These are phyloP conservation scores for Oropetium thomaeum DNA, from an alignment of 176 grass and related monocot genomes.

Conservation along the genomic window DNA sequence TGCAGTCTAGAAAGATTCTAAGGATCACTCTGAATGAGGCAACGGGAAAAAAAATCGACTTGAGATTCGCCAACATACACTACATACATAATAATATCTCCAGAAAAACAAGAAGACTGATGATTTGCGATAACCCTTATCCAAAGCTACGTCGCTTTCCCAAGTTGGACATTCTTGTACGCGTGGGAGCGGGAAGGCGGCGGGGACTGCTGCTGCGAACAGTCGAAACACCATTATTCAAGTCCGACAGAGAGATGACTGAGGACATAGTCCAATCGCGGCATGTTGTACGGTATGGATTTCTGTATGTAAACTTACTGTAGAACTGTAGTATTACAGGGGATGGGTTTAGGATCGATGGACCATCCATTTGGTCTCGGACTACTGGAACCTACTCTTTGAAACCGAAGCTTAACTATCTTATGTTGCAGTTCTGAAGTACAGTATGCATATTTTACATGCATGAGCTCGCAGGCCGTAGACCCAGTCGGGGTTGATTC, in stretches of 20 bases:
- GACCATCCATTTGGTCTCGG: too few species aligned
- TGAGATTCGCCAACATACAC: not conserved
- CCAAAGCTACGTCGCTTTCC: slow-evolving; percentile 27
- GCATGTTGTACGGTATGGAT: not conserved
- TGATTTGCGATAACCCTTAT: slow-evolving; percentile 39
- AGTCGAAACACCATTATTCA: not conserved
- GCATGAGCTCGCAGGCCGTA: not conserved
- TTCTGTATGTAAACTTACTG: not conserved
- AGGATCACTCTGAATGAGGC: not conserved
- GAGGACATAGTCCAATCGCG: not conserved
- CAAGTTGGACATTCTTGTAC: slow-evolving; percentile 41
- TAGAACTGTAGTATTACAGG: too few species aligned
- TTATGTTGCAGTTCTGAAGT: not conserved
- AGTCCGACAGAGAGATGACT: not conserved
- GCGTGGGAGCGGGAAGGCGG: slow-evolving; percentile 17
- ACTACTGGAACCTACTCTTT: too few species aligned
- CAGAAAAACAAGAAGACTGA: not conserved
- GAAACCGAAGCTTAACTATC: too few species aligned
- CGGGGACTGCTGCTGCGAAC: too few species aligned
- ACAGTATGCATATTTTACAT: too few species aligned
- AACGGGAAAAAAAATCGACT: not conserved
- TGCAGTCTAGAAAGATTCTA: slow-evolving; percentile 22
- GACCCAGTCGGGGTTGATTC: not conserved
- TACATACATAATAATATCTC: slow-evolving; percentile 25
- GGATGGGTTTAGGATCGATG: too few species aligned